Evolutionary conservation across 2,329 filamentous ascomycete genomes (phyloP).

Genomic region (Endoconidiophora laricicola): DNA sequence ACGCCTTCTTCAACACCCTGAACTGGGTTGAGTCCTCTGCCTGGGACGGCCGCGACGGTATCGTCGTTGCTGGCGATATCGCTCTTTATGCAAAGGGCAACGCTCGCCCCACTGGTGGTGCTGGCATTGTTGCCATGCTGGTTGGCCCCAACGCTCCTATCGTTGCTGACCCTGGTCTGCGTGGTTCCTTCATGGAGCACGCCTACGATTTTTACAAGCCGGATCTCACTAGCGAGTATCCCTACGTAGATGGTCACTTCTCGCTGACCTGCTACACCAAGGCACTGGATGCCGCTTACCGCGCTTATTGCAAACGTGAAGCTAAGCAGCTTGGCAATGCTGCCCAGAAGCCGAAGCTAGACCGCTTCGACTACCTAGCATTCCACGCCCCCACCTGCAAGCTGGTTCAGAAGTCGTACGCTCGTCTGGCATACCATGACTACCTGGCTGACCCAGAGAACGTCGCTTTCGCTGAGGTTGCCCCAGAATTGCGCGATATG

Average conservation of each 20-base stretch:
- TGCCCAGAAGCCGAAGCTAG: conserved; percentile 44
- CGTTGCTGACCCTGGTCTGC: conserved; percentile 61
- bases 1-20: conserved; percentile 65
- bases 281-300: conserved; percentile 67
- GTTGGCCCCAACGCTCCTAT: conserved; percentile 64
- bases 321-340: conserved; percentile 31
- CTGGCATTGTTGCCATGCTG: conserved; percentile 62
- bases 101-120: conserved; percentile 66
- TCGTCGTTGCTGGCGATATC: conserved; percentile 69
- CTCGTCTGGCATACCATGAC: conserved; percentile 71
- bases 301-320: conserved; percentile 63
- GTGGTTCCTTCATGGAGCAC: conserved; percentile 67
- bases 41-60: conserved; percentile 70
- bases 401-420: conserved; percentile 72
- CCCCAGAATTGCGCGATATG: conserved; percentile 59
- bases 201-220: conserved; percentile 87
- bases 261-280: conserved; percentile 68
- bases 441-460: conserved; percentile 54
- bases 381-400: conserved; percentile 84
- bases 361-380: conserved; percentile 68
- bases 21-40: conserved; percentile 79
- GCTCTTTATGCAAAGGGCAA: conserved; percentile 72
- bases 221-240: conserved; percentile 74
- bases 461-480: conserved; percentile 55
- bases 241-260: conserved; percentile 70